Base-by-base conservation (phyloP, 1,284 basidiomycete species). In the Tilletia setariae region DNA sequence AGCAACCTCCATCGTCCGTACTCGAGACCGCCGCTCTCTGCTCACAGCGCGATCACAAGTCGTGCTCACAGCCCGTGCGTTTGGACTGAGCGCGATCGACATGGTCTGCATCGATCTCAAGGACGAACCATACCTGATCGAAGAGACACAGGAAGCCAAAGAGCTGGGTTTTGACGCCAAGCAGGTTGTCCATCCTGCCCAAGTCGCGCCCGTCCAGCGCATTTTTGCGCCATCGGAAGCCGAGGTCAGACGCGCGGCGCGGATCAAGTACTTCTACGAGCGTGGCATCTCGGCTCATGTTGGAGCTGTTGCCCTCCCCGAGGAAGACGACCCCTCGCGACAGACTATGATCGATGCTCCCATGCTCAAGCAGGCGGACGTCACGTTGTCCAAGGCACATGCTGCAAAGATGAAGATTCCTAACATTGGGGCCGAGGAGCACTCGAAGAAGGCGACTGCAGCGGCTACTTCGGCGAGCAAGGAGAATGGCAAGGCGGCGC, bases 161-260 rank as follows among this genome's bases (percentile, higher is more conserved):
- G 51, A 73, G 66, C 63, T 83, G 2, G 81, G 81, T 0, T 81
- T 73, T 61, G 79, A 82, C 62, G 81, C 80, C 8, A 83, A 83
- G 59, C 94, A 96, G 91, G 93, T 91, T 1, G 95, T 98, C 65
- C 94, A 98, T 83, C 94, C 94, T 0, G 85, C 85, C 15, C 94
- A 98, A 83, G 88, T 96, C 2, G 87, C 88, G 25, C 85, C 87
- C 4, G 93, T 95, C 47, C 91, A 94, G 74, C 42, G 65, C 2
- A 89, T 89, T 0, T 97, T 91, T 81, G 87, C 91, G 0, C 94
- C 94, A 0, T 88, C 88, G 0, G 83, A 86, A 21, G 84, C 88
- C 83, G 92, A 92, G 89, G 67, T 44, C 64, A 25, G 49, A 21
- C 88, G 90, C 56, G 93, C 94, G 0, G 88, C 87, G 1, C 88